Percentiles rank a stretch among this genome's conserved stretches.
Conservation (phyloP, 768 basidiomycete species). For the Psilocybe cyanescens region DNA sequence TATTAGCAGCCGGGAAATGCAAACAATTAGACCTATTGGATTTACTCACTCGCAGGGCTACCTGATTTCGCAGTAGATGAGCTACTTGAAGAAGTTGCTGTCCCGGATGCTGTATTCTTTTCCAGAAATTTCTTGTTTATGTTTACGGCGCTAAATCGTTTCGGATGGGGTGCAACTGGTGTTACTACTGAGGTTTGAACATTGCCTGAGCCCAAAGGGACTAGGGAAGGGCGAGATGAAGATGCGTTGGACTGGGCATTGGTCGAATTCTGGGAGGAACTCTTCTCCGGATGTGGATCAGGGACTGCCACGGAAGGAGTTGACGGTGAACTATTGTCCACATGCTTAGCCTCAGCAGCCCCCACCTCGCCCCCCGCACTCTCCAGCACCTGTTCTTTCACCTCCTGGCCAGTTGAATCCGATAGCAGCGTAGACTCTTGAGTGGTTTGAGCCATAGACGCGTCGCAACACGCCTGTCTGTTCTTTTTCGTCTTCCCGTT, state of each 20-base stretch:
- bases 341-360: slow-evolving; percentile 20
- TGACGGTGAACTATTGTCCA: slow-evolving; percentile 22
- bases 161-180: slow-evolving; percentile 58
- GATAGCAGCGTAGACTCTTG: slow-evolving; percentile 46
- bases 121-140: slow-evolving; percentile 97
- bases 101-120: slow-evolving; percentile 72
- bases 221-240: slow-evolving; percentile 46
- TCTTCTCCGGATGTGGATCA: slow-evolving; percentile 27
- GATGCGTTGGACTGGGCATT: slow-evolving; percentile 30
- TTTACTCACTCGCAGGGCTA: slow-evolving; percentile 53
- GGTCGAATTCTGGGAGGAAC: slow-evolving; percentile 23
- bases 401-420: slow-evolving; percentile 47
- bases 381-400: slow-evolving; percentile 33
- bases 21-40: slow-evolving; percentile 1
- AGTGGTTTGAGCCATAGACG: slow-evolving; percentile 81
- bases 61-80: slow-evolving; percentile 53
- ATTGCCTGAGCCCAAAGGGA: slow-evolving; percentile 45
- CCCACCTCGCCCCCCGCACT: slow-evolving; percentile 27
- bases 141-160: slow-evolving; percentile 88
- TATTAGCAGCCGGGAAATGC: slow-evolving; percentile 12
- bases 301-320: slow-evolving; percentile 24
- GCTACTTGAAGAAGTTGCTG: slow-evolving; percentile 46
- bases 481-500: slow-evolving; percentile 32
- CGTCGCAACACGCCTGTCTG: slow-evolving; percentile 65
- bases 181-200: slow-evolving; percentile 33